A percentile compares a stretch with the other conserved stretches of the same genome.
These are phyloP conservation scores for Juncus effusus DNA, from an alignment of 176 grass and related monocot genomes.

Conservation along the genomic window DNA sequence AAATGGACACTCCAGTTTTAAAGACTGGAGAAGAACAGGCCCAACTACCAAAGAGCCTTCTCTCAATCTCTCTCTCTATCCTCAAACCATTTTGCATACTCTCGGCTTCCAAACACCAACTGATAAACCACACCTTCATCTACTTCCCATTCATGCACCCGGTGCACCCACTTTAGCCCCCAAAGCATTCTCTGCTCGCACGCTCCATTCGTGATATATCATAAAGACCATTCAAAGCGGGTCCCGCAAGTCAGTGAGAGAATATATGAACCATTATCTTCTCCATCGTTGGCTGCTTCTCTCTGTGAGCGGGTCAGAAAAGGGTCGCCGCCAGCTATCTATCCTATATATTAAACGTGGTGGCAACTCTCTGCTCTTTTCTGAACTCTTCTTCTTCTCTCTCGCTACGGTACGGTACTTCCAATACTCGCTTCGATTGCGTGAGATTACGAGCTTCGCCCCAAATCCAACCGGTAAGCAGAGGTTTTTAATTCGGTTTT, in stretches of 20 bases:
- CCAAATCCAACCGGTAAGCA: no score
- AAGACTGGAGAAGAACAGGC: background rate
- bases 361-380: conserved; percentile 21
- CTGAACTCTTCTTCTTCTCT: background rate
- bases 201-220: background rate
- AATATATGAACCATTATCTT: conserved; percentile 1
- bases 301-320: conserved; percentile 1
- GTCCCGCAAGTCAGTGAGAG: background rate
- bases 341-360: conserved; percentile 26
- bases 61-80: background rate
- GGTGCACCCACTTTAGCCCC: no score
- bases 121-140: no score
- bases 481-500: background rate
- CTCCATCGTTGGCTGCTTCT: conserved; percentile 1
- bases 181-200: no score
- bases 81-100: background rate
- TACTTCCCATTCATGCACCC: no score
- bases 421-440: conserved; percentile 10
- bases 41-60: conserved; percentile 19
- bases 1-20: background rate
- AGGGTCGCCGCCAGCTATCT: conserved; percentile 4
- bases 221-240: background rate
- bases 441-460: background rate
- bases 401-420: background rate
- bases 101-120: background rate